These are phyloP conservation scores for Dinochytrium kinnereticum DNA, from an alignment of 371 early-diverging fungal genomes.

Conservation along the genomic window DNA sequence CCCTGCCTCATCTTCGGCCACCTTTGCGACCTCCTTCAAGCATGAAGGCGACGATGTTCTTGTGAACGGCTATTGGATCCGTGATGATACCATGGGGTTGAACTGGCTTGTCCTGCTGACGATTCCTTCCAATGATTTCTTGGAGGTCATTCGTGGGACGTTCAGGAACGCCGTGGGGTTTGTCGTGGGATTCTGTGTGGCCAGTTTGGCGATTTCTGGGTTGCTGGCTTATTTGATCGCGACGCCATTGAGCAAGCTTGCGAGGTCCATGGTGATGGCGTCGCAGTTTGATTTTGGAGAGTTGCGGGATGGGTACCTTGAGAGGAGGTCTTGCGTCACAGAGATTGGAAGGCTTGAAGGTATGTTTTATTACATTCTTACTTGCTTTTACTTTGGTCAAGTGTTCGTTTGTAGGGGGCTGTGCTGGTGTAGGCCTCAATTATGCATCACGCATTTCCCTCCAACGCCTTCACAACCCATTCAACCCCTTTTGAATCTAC, in stretches of 20 bases:
- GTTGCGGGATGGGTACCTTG: conserved; percentile 14
- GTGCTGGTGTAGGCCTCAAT: no score
- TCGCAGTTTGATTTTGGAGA: conserved; percentile 17
- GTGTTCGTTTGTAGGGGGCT: no score
- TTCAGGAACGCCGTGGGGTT: conserved; percentile 24
- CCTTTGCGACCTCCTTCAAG: background rate
- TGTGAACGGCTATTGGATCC: conserved; percentile 18
- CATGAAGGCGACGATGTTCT: conserved; percentile 10
- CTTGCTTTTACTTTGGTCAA: no score
- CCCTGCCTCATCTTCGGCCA: background rate
- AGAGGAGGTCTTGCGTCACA: conserved; percentile 4
- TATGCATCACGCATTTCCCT: no score
- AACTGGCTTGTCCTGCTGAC: conserved; percentile 15
- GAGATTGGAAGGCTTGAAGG: conserved; percentile 16
- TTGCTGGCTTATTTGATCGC: conserved; percentile 44
- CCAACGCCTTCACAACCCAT: no score
- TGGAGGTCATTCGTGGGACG: background rate
- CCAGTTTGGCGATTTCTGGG: conserved; percentile 37
- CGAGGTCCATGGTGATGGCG: background rate
- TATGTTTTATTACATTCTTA: no score
- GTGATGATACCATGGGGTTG: background rate
- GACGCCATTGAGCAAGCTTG: conserved; percentile 30
- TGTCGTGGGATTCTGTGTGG: conserved; percentile 36
- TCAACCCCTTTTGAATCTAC: no score
- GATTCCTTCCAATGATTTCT: conserved; percentile 24